Evolutionary conservation across 129 eudicot species (phyloP).

Genomic region (Scalesia atractyloides): DNA sequence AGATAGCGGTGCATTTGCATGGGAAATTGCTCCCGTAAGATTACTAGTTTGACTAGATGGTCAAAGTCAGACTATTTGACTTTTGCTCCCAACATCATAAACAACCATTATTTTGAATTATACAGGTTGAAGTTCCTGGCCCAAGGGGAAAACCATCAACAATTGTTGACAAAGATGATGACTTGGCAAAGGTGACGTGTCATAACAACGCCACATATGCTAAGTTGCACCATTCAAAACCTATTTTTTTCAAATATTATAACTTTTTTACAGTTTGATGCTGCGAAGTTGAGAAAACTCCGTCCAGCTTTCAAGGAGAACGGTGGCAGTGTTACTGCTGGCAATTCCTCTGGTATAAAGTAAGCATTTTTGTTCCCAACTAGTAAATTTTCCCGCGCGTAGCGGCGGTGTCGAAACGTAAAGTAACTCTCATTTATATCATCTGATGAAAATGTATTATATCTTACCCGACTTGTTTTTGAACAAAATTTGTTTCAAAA

Average conservation of each 20-base stretch:
- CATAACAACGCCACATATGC: conserved; percentile 17
- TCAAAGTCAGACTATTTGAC: conserved; percentile 16
- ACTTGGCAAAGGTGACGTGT: conserved; percentile 75
- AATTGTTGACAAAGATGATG: conserved; percentile 93
- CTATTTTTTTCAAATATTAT: not conserved
- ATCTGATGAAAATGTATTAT: too few species aligned
- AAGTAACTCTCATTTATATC: too few species aligned
- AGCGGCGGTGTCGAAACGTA: too few species aligned
- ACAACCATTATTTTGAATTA: conserved; percentile 16
- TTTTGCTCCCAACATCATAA: conserved; percentile 11
- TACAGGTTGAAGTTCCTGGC: conserved; percentile 95
- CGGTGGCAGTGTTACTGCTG: conserved; percentile 97
- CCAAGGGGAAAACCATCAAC: conserved; percentile 97
- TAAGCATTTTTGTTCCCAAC: conserved; percentile 25
- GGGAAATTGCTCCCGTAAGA: conserved; percentile 98
- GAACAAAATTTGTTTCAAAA: too few species aligned
- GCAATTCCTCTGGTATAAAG: conserved; percentile 99
- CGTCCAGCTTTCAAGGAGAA: conserved; percentile 92
- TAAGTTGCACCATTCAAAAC: conserved; percentile 4
- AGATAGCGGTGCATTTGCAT: conserved; percentile 76
- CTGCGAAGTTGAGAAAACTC: conserved; percentile 83
- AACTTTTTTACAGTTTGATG: conserved; percentile 69
- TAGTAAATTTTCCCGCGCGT: too few species aligned
- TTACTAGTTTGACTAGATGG: conserved; percentile 19
- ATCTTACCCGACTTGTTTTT: too few species aligned